Evolutionary conservation across 106 monocot species (phyloP).

Genomic region (Agapanthus africanus): DNA sequence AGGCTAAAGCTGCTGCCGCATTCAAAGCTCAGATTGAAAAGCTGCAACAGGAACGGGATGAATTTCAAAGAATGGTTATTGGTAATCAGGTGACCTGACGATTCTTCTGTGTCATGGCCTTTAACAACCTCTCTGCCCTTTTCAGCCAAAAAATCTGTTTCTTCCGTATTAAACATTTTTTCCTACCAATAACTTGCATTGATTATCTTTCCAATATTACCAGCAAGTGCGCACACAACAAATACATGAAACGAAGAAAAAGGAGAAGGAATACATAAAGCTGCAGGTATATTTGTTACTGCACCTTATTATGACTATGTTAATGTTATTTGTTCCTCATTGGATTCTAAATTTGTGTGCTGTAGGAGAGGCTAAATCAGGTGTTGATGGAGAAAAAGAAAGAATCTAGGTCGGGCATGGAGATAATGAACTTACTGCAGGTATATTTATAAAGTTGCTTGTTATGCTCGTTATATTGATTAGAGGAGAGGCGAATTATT

Average conservation of each 20-base stretch:
- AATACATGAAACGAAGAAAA: conserved; percentile 99
- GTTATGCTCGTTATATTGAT: background rate
- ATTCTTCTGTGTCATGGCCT: background rate
- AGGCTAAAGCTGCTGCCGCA: conserved; percentile 72
- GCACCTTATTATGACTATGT: background rate
- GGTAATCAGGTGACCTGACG: conserved; percentile 75
- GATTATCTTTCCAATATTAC: conserved; percentile 5
- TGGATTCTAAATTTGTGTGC: background rate
- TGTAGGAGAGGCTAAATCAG: conserved; percentile 93
- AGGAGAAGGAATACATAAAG: conserved; percentile 97
- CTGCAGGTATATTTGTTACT: conserved; percentile 61
- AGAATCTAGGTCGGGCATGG: conserved; percentile 95
- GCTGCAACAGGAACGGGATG: conserved; percentile 90
- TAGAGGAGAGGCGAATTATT: background rate
- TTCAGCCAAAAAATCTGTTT: background rate
- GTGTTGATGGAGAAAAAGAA: conserved; percentile 99
- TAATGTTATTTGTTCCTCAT: background rate
- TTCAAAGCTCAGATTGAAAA: conserved; percentile 93
- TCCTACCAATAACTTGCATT: background rate
- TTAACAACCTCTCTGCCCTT: background rate
- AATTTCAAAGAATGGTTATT: conserved; percentile 97
- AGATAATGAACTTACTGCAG: conserved; percentile 99
- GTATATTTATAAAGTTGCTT: conserved; percentile 24
- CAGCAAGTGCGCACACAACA: conserved; percentile 98
- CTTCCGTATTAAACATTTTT: background rate